Evolutionary conservation across 495 filamentous ascomycete species (phyloP).

Genomic region (Beverwykella pulmonaria): DNA sequence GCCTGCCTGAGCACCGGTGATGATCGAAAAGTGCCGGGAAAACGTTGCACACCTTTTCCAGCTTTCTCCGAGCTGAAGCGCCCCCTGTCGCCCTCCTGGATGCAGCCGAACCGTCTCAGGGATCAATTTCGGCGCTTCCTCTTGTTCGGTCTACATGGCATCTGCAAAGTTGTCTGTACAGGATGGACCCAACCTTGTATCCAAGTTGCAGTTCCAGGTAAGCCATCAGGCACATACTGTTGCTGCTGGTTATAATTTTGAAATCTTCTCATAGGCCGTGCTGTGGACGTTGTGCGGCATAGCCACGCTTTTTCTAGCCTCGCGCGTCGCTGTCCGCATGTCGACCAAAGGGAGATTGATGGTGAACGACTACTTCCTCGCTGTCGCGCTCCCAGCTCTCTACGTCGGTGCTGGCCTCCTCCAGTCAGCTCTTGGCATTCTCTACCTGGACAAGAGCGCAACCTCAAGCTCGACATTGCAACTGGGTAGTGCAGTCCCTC

Average conservation of each 20-base stretch:
- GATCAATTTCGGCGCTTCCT: no score
- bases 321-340: slow-evolving; percentile 19
- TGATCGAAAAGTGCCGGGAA: no score
- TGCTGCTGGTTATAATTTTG: neutral
- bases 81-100: no score
- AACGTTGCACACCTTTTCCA: no score
- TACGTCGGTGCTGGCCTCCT: slow-evolving; percentile 18
- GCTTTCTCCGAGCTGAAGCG: no score
- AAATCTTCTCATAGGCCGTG: slow-evolving; percentile 11
- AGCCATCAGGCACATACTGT: neutral
- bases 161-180: no score
- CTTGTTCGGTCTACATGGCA: no score
- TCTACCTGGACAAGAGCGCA: slow-evolving; percentile 10
- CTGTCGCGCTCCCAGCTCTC: slow-evolving; percentile 2
- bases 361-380: slow-evolving; percentile 31
- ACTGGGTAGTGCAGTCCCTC: neutral
- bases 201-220: neutral
- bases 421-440: neutral
- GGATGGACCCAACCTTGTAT: neutral
- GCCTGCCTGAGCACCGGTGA: no score
- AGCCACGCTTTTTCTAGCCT: slow-evolving; percentile 8
- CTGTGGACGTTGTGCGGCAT: slow-evolving; percentile 18
- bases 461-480: neutral
- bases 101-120: no score
- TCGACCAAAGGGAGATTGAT: slow-evolving; percentile 19